Evolutionary conservation across 2,329 filamentous ascomycete species (phyloP).

Genomic region (Aschersonia sp.): DNA sequence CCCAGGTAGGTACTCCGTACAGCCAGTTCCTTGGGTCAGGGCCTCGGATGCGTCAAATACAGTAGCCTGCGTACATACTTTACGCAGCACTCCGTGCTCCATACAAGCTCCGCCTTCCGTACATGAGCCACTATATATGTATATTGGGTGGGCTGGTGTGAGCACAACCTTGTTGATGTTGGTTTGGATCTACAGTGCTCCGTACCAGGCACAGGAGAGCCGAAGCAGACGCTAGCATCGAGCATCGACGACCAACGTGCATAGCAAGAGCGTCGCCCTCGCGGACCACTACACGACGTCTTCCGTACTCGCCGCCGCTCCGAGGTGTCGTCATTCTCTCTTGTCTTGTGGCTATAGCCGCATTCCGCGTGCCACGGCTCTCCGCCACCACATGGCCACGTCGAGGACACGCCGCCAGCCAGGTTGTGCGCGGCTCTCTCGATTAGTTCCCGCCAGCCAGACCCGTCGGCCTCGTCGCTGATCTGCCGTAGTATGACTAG

Average conservation of each 20-base stretch:
- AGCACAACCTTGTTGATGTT: not conserved
- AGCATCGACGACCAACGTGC: not conserved
- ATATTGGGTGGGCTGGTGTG: not conserved
- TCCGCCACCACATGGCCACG: not conserved
- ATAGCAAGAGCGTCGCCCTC: not conserved
- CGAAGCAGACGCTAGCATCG: not conserved
- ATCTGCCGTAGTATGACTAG: not conserved
- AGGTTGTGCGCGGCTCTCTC: not conserved
- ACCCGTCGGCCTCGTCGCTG: not conserved
- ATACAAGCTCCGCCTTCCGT: not conserved
- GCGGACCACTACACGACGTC: not conserved
- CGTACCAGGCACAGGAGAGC: not conserved
- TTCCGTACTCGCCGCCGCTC: not conserved
- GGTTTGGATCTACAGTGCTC: not conserved
- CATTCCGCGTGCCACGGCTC: not conserved
- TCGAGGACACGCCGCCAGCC: not conserved
- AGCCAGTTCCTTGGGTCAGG: too few relatives aligned
- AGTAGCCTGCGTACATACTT: not conserved
- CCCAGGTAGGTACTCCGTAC: too few relatives aligned
- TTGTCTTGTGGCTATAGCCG: not conserved
- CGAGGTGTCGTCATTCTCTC: not conserved
- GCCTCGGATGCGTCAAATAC: too few relatives aligned
- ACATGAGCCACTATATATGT: not conserved
- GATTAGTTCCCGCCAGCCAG: not conserved
- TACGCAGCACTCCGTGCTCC: not conserved